A percentile compares a stretch with the other conserved stretches of the same genome.
Evolutionary conservation across 1,284 basidiomycete genomes (phyloP).

Genomic region (Sanghuangporus weigelae): DNA sequence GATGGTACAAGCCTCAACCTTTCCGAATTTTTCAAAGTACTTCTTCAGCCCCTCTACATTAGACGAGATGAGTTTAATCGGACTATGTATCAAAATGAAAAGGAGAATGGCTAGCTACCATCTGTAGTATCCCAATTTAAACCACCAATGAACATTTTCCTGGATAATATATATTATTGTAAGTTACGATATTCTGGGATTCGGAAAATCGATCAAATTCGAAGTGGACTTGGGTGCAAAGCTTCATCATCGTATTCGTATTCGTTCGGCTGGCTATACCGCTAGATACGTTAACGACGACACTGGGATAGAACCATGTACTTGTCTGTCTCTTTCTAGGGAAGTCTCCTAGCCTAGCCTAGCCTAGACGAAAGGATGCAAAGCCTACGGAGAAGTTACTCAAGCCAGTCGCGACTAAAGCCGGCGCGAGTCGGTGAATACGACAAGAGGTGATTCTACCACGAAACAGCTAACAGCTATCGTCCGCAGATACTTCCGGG

Average conservation of each 20-base stretch:
- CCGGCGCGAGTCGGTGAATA: constrained; percentile 28
- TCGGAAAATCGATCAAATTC: constrained; percentile 16
- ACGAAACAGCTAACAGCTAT: constrained; percentile 31
- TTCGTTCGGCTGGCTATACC: constrained; percentile 44
- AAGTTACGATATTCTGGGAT: constrained; percentile 23
- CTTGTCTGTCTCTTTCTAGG: constrained; percentile 55
- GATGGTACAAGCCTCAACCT: constrained; percentile 89
- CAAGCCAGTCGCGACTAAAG: constrained; percentile 44
- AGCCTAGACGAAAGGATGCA: constrained; percentile 70
- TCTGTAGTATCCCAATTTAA: constrained; percentile 97
- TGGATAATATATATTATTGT: constrained; percentile 38
- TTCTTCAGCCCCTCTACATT: constrained; percentile 70
- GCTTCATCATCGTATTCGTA: constrained; percentile 23
- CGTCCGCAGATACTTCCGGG: constrained; percentile 12
- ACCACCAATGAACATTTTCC: constrained; percentile 98
- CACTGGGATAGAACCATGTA: constrained; percentile 48
- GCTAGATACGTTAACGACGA: constrained; percentile 56
- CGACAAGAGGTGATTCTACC: constrained; percentile 32
- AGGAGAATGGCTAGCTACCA: constrained; percentile 51
- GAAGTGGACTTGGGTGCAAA: constrained; percentile 12
- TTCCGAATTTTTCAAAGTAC: constrained; percentile 89
- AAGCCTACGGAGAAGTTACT: constrained; percentile 34
- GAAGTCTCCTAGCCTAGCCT: constrained; percentile 57
- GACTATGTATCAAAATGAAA: constrained; percentile 30
- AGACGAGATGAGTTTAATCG: constrained; percentile 33